Evolutionary conservation across 1,284 basidiomycete species (phyloP), one percentile per base, ranked within the genome.

Genomic region (Tilletiaria anomala): DNA sequence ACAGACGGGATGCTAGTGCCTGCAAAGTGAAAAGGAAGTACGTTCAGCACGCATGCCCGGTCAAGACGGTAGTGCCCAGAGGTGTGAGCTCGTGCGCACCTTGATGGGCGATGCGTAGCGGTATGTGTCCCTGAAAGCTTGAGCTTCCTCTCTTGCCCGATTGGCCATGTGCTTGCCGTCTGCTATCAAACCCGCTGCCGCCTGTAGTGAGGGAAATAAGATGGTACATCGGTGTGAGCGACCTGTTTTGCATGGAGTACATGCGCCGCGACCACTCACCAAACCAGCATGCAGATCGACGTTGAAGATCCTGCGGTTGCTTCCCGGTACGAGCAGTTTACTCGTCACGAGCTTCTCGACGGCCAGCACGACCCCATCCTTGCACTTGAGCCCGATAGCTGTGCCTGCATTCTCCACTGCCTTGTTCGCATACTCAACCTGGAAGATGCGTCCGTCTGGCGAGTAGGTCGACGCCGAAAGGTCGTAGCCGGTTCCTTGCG

Each of bases 321-420:
- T 79, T 39, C 82, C 86, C 34, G 89, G 88, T 3, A 99, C 83
- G 31, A 97, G 76, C 39, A 97, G 78, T 70, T 96, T 97, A 32
- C 87, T 93, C 68, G 91, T 86, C n/a, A 96, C 77, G 39, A 96
- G 77, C 69, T 96, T 94, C 76, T 99, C 93, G 14, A 96, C 88
- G 6, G 87, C 93, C 31, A 96, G 73, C 12, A 99, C 78, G 44
- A 97, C 73, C 24, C 93, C 93, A 63, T 93, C 88, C 68, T 85
- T 88, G 62, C 86, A 83, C 65, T 83, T 79, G 36, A 99, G 73
- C 23, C 87, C 89, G 40, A 69, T 67, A 16, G 60, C 68, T 3
- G 68, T 69, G 80, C 93, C 93, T 32, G 91, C 87, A 70, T 93
- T 93, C 71, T 97, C 93, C 43, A 96, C 91, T 23, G 93, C 89